Conservation (phyloP, 208 protist species). For the Trypanosoma conorhini region DNA sequence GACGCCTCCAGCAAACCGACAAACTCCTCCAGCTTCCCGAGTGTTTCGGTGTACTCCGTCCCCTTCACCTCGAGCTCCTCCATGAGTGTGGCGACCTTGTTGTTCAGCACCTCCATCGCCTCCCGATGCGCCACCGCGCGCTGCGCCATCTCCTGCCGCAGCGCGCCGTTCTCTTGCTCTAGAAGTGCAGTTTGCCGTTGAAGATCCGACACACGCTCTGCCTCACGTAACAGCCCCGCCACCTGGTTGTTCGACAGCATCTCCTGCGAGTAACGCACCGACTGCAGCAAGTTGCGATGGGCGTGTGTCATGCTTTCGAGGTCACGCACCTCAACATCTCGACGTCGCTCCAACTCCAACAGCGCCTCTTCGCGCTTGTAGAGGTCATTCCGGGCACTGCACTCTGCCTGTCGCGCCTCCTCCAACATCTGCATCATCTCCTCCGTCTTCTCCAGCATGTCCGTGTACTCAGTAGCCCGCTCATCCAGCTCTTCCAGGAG, state of each 20-base stretch:
- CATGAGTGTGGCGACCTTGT: slow-evolving; percentile 24
- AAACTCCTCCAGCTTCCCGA: slow-evolving; percentile 73
- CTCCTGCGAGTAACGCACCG: slow-evolving; percentile 1
- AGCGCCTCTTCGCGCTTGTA: slow-evolving; percentile 27
- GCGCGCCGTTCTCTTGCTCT: slow-evolving; percentile 13
- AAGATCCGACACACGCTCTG: neutral
- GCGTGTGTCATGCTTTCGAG: neutral
- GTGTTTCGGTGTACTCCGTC: slow-evolving; percentile 39
- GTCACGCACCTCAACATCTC: slow-evolving; percentile 5
- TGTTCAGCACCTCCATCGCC: slow-evolving; percentile 23
- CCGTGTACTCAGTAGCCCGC: slow-evolving; percentile 24
- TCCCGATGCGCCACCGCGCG: slow-evolving; percentile 11
- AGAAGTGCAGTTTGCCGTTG: slow-evolving; percentile 13
- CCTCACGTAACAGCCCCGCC: slow-evolving; percentile 8
- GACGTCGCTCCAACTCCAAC: slow-evolving; percentile 6
- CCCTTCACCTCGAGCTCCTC: slow-evolving; percentile 37
- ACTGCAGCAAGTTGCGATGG: neutral
- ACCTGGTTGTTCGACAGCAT: neutral
- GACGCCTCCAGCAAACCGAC: slow-evolving; percentile 56
- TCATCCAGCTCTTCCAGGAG: slow-evolving; percentile 26
- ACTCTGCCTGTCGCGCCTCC: slow-evolving; percentile 29
- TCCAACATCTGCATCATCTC: slow-evolving; percentile 29
- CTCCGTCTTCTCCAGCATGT: slow-evolving; percentile 35
- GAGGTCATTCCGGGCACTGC: slow-evolving; percentile 13
- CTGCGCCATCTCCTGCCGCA: slow-evolving; percentile 15